Evolutionary conservation across 441 rosid species (phyloP), one percentile per base, ranked within the genome.

Genomic region (Isatis lusitanica): DNA sequence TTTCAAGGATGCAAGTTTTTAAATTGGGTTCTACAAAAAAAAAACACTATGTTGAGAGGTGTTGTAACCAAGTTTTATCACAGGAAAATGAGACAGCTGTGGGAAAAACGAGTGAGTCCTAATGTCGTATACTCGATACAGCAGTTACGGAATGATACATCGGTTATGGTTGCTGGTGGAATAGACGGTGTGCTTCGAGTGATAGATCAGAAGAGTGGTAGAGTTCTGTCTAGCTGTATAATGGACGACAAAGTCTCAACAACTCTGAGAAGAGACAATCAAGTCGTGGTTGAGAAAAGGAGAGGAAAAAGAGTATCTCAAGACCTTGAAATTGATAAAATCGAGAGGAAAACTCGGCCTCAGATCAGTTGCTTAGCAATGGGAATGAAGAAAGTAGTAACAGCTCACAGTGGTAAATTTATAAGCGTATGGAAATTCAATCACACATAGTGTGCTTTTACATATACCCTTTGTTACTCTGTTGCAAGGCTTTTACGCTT

Each of bases 111-210:
- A 55, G 90, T 83, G 73, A 86, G 96, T 79, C 85, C 96, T 46
- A 93, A 90, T 73, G 96, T 85, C 4, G 36, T 91, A 13, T 91
- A 93, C 79, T 86, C 98, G 0, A 35, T 90, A 74, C 88, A 84
- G 48, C 94, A 90, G 74, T 67, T 86, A 64, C 79, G 58, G 16
- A 78, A 75, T 3, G 96, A 93, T 68, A 70, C 67, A 8, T 86
- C 94, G 0, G 80, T 81, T 5, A 64, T 93, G 39, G 84, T 80
- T 9, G 90, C 78, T 48, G 97, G 98, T 40, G 98, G 98, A 73
- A 90, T 93, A 63, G 98, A 93, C 18, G 94, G 97, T 13, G 85
- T 87, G 47, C 70, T 93, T 44, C 94, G 93, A 33, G 68, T 91
- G 61, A 59, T 90, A 58, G 85, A 88, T 78, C 97, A 91, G 84